phyloP scores from a whole-genome alignment of 1,139 yeast species.

The Geotrichum klebahnii region DNA sequence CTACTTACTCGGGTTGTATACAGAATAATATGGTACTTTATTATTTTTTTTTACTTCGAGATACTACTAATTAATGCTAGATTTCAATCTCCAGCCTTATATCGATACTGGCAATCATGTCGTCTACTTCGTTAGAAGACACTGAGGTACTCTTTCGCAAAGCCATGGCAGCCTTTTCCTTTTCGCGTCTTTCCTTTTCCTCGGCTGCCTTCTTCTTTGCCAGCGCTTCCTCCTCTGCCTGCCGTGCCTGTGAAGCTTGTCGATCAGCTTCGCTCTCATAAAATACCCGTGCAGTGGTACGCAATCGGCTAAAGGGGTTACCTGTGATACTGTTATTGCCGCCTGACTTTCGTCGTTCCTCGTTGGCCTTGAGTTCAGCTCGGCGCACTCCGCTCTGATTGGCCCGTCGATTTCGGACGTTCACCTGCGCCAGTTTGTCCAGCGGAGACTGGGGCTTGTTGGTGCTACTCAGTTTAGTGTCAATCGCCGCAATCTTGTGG shows the following conservation, averaged over 20 bases:
- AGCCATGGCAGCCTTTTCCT: slow-evolving; percentile 25
- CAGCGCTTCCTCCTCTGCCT: slow-evolving; percentile 41
- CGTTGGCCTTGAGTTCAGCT: slow-evolving; percentile 68
- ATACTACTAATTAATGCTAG: slow-evolving; percentile 21
- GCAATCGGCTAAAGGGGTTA: slow-evolving; percentile 87
- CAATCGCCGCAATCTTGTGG: slow-evolving; percentile 47
- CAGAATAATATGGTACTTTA: neutral
- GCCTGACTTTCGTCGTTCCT: slow-evolving; percentile 50
- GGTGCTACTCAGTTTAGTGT: slow-evolving; percentile 29
- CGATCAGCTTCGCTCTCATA: slow-evolving; percentile 44
- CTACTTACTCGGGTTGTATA: no score
- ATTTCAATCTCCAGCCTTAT: slow-evolving; percentile 45
- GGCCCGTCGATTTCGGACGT: slow-evolving; percentile 75
- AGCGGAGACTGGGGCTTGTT: slow-evolving; percentile 28
- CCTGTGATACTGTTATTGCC: slow-evolving; percentile 48
- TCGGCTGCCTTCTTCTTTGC: slow-evolving; percentile 47
- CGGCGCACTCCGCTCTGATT: slow-evolving; percentile 72
- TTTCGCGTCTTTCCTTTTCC: slow-evolving; percentile 40
- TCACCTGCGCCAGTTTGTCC: slow-evolving; percentile 56
- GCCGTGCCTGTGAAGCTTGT: slow-evolving; percentile 24
- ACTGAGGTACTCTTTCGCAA: slow-evolving; percentile 30
- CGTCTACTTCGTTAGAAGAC: slow-evolving; percentile 45
- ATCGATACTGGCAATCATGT: slow-evolving; percentile 45
- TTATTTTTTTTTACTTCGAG: neutral
- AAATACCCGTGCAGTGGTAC: slow-evolving; percentile 80